Percentiles rank a stretch among this genome's conserved stretches.
These are phyloP conservation scores for Xylariaceae sp. DNA, from an alignment of 2,329 filamentous ascomycete species.

Conservation along the genomic window DNA sequence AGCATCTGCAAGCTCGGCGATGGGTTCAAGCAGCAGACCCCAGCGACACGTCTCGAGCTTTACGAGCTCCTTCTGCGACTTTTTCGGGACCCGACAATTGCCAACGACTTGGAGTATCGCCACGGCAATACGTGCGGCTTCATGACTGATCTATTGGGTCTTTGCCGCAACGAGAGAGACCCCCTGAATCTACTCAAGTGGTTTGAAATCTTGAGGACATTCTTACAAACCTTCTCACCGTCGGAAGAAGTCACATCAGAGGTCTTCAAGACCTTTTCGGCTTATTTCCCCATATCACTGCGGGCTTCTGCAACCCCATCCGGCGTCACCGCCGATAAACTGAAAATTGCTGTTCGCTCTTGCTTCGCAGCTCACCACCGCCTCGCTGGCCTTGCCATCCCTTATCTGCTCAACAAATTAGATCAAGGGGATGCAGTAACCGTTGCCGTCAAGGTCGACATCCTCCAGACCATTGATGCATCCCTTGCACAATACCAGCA, in stretches of 20 bases:
- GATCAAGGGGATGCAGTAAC: constrained; percentile 53
- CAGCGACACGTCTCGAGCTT: constrained; percentile 43
- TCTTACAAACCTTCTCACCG: constrained; percentile 38
- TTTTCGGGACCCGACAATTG: constrained; percentile 34
- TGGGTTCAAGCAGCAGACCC: constrained; percentile 47
- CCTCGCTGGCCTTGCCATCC: constrained; percentile 38
- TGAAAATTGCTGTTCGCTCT: constrained; percentile 44
- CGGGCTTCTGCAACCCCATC: constrained; percentile 41
- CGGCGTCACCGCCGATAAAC: constrained; percentile 47
- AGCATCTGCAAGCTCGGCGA: constrained; percentile 44
- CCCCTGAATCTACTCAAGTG: constrained; percentile 49
- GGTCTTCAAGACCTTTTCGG: constrained; percentile 48
- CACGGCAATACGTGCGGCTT: constrained; percentile 38
- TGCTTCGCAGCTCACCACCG: constrained; percentile 46
- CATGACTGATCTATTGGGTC: constrained; percentile 39
- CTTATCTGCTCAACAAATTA: constrained; percentile 49
- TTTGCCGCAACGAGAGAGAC: constrained; percentile 49
- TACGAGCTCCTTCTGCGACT: constrained; percentile 42
- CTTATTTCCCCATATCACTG: constrained; percentile 54
- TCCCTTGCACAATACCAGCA: constrained; percentile 43
- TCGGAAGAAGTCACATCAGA: constrained; percentile 39
- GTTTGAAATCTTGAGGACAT: constrained; percentile 42
- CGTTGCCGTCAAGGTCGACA: constrained; percentile 53
- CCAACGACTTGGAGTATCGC: constrained; percentile 35
- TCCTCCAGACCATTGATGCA: constrained; percentile 46